Percentiles rank a stretch among this genome's conserved stretches.
These are phyloP conservation scores for Neurospora sp. DNA, from an alignment of 495 filamentous ascomycete genomes.

Conservation along the genomic window DNA sequence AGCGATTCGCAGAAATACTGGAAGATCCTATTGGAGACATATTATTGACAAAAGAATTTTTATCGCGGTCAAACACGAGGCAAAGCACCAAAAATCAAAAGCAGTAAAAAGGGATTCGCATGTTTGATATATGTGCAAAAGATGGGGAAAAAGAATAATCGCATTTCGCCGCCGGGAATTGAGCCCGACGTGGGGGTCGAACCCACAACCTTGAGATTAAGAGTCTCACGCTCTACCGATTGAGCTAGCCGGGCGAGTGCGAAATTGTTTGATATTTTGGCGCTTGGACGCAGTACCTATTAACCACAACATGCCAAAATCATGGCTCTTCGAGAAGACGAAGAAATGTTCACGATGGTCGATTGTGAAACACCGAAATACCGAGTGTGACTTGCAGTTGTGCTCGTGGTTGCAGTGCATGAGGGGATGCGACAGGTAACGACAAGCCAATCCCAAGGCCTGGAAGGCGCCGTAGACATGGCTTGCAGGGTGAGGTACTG, in stretches of 20 bases:
- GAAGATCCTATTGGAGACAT: not conserved
- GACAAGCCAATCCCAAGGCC: not conserved
- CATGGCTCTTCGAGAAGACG: not conserved
- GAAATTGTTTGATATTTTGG: not conserved
- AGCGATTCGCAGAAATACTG: not conserved
- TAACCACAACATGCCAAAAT: not conserved
- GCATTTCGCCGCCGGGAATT: not conserved
- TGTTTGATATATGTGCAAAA: not conserved
- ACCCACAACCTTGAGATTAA: slow-evolving; percentile 65
- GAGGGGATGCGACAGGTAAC: not conserved
- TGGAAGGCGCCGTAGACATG: not conserved
- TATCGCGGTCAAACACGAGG: not conserved
- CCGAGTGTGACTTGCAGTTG: not conserved
- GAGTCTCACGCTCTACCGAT: slow-evolving; percentile 68
- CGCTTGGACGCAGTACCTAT: not conserved
- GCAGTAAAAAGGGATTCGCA: not conserved
- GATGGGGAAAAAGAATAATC: not conserved
- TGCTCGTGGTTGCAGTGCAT: not conserved
- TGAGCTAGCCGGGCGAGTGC: slow-evolving; percentile 45
- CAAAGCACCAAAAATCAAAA: not conserved
- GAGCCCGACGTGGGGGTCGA: slow-evolving; percentile 34
- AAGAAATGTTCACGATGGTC: not conserved
- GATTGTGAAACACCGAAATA: not conserved
- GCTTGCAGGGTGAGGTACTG: not conserved
- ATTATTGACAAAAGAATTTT: not conserved